These are phyloP conservation scores for Xylaria flabelliformis DNA, from an alignment of 495 filamentous ascomycete species.

Conservation along the genomic window DNA sequence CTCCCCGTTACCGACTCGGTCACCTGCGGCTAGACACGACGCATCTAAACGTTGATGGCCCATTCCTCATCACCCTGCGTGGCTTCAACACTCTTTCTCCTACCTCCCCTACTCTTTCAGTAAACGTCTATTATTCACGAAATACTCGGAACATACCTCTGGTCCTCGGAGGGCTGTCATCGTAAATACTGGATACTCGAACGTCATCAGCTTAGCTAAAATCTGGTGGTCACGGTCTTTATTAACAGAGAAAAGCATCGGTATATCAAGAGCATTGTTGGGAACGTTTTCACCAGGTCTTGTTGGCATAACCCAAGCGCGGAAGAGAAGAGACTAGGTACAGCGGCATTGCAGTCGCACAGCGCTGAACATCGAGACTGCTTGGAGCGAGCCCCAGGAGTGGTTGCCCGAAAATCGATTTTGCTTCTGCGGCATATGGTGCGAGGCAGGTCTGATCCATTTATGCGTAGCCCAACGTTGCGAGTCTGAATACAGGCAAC, in stretches of 20 bases:
- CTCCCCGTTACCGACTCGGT: slow-evolving; percentile 37
- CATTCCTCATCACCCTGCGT: slow-evolving; percentile 30
- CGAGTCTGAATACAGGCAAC: slow-evolving; percentile 20
- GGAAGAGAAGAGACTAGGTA: slow-evolving; percentile 31
- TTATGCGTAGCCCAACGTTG: slow-evolving; percentile 27
- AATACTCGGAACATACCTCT: slow-evolving; percentile 25
- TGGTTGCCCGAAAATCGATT: slow-evolving; percentile 27
- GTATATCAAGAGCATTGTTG: not conserved
- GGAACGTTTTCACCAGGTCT: not conserved
- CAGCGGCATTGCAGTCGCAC: slow-evolving; percentile 38
- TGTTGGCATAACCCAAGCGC: slow-evolving; percentile 28
- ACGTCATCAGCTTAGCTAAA: not conserved
- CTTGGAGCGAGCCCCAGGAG: slow-evolving; percentile 21
- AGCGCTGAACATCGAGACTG: slow-evolving; percentile 33
- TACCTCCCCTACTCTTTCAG: slow-evolving; percentile 35
- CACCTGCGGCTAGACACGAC: slow-evolving; percentile 27
- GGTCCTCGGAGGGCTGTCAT: slow-evolving; percentile 26
- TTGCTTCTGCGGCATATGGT: slow-evolving; percentile 32
- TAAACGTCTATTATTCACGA: slow-evolving; percentile 26
- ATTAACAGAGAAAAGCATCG: slow-evolving; percentile 12
- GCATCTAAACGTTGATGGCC: slow-evolving; percentile 27
- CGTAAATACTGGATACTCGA: slow-evolving; percentile 25
- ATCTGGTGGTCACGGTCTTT: not conserved
- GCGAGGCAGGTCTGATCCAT: slow-evolving; percentile 30
- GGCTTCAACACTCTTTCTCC: slow-evolving; percentile 25